These are phyloP conservation scores for Mycosarcoma mackinlayi DNA, from an alignment of 1,284 basidiomycete genomes.

Conservation along the genomic window DNA sequence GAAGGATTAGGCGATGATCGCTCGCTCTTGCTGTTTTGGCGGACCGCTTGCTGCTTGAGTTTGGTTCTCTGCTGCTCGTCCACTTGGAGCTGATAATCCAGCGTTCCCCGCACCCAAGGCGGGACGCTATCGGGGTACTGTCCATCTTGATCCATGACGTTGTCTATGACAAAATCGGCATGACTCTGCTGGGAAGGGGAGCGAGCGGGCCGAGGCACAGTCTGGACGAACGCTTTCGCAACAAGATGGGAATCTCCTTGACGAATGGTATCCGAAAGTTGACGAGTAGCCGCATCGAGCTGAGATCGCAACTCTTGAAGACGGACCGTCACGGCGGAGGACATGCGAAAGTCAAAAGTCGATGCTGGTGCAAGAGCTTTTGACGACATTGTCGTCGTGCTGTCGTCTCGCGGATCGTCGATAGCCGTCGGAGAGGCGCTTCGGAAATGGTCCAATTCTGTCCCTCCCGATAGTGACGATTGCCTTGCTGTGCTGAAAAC, in stretches of 20 bases:
- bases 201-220: conserved; percentile 4
- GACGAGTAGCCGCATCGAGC: conserved; percentile 30
- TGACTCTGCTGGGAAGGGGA: too few species aligned
- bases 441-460: not conserved
- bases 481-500: not conserved
- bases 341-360: conserved; percentile 31
- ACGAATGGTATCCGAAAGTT: conserved; percentile 6
- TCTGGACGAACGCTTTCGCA: not conserved
- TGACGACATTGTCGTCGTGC: not conserved
- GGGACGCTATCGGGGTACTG: conserved; percentile 5
- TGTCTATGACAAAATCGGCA: not conserved
- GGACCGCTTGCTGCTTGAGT: not conserved
- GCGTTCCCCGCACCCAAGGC: conserved; percentile 12
- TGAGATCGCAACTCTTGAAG: conserved; percentile 57
- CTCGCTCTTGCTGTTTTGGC: not conserved
- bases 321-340: conserved; percentile 61
- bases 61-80: not conserved
- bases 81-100: conserved; percentile 5
- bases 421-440: not conserved
- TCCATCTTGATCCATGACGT: not conserved
- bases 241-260: conserved; percentile 1
- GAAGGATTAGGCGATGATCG: not conserved
- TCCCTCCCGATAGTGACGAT: not conserved
- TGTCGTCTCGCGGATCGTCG: not conserved
- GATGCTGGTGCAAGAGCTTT: conserved; percentile 8